Evolutionary conservation across 228 moss, liverwort and hornwort genomes (phyloP).

Genomic region (Sphagnum magellanicum): DNA sequence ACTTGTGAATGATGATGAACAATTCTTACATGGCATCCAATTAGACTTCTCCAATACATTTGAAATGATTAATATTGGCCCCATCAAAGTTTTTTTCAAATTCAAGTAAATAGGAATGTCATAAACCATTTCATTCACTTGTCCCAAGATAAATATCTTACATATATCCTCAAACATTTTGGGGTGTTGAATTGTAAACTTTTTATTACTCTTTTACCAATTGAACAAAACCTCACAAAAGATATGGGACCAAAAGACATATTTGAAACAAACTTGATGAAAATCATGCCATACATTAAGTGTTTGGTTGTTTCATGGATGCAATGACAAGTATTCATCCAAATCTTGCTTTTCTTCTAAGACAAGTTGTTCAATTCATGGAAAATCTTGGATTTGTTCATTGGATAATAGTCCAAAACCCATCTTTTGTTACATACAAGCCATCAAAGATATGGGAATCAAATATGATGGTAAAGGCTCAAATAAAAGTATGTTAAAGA

Average conservation of each 20-base stretch:
- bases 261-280: background rate
- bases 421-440: background rate
- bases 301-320: background rate
- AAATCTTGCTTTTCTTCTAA: background rate
- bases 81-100: too few species aligned
- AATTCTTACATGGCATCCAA: too few species aligned
- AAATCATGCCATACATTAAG: background rate
- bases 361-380: background rate
- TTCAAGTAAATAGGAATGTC: too few species aligned
- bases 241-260: background rate
- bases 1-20: too few species aligned
- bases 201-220: background rate
- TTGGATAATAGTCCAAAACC: background rate
- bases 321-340: background rate
- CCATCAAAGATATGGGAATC: background rate
- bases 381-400: background rate
- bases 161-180: background rate
- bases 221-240: background rate
- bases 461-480: background rate
- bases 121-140: background rate
- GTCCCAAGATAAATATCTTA: background rate
- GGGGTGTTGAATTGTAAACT: background rate
- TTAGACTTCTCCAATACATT: too few species aligned
- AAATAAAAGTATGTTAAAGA: background rate
- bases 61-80: too few species aligned